A percentile compares a stretch with the other conserved stretches of the same genome.
phyloP scores from a whole-genome alignment of 768 basidiomycete genomes.

The Boletellus ananiceps region DNA sequence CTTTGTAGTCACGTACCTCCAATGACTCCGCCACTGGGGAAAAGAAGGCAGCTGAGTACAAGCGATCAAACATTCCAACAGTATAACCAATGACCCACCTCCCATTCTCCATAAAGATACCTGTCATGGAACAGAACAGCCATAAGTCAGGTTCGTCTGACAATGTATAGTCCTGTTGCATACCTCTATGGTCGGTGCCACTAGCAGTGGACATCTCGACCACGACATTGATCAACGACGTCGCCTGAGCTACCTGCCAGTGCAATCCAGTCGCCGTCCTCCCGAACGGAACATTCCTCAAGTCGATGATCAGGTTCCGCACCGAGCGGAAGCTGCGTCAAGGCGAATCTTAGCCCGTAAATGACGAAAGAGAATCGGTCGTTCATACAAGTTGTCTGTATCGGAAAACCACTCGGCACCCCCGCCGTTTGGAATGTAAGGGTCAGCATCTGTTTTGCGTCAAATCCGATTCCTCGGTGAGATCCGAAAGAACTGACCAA shows the following conservation, averaged over 20 bases:
- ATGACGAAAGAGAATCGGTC: neutral
- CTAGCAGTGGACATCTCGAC: conserved; percentile 64
- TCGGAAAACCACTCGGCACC: conserved; percentile 25
- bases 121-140: conserved; percentile 7
- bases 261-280: conserved; percentile 65
- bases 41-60: neutral
- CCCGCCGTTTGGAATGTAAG: conserved; percentile 56
- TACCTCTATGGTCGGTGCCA: conserved; percentile 65
- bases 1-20: conserved; percentile 42
- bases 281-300: conserved; percentile 48
- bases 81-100: conserved; percentile 23
- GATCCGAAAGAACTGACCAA: conserved; percentile 42
- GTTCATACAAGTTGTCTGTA: conserved; percentile 23
- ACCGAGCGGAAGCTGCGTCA: conserved; percentile 58
- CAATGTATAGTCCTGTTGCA: neutral
- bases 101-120: conserved; percentile 78
- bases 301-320: conserved; percentile 71
- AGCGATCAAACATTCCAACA: neutral
- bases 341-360: neutral
- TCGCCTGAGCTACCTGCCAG: conserved; percentile 80
- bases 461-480: neutral
- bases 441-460: conserved; percentile 54
- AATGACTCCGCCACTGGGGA: conserved; percentile 41
- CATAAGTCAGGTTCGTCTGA: neutral
- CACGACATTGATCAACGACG: conserved; percentile 67